phyloP scores from a whole-genome alignment of 2,329 filamentous ascomycete genomes.

The Trichoderma harzianum region DNA sequence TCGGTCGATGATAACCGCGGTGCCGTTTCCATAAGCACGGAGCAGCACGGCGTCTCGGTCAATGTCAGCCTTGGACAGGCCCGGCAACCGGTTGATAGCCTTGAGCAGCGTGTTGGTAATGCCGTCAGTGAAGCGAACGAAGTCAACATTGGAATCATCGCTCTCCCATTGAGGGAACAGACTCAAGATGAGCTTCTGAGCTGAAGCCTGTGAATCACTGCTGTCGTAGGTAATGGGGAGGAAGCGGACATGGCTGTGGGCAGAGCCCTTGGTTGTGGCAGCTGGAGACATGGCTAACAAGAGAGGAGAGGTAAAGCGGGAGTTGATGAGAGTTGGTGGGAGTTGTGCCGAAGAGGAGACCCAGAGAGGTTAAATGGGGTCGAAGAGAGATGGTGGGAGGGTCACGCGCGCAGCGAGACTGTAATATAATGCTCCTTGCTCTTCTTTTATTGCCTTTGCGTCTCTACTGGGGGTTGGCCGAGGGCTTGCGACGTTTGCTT shows the following conservation, averaged over 20 bases:
- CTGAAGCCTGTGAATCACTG: slow-evolving; percentile 73
- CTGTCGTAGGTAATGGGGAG: slow-evolving; percentile 78
- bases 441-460: not conserved
- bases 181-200: slow-evolving; percentile 72
- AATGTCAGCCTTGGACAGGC: slow-evolving; percentile 66
- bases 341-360: not conserved
- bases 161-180: slow-evolving; percentile 81
- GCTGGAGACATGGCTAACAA: slow-evolving; percentile 34
- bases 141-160: slow-evolving; percentile 70
- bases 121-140: slow-evolving; percentile 91
- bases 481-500: not conserved
- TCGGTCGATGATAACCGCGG: slow-evolving; percentile 92
- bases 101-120: slow-evolving; percentile 94
- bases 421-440: not conserved
- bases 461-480: not conserved
- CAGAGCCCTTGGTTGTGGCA: slow-evolving; percentile 27
- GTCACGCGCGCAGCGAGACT: not conserved
- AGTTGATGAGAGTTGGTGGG: not conserved
- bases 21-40: slow-evolving; percentile 90
- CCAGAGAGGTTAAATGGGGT: not conserved
- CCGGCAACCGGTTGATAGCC: slow-evolving; percentile 64
- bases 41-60: slow-evolving; percentile 85
- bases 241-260: slow-evolving; percentile 50
- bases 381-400: not conserved
- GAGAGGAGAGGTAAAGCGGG: not conserved